Evolutionary conservation across 2,329 filamentous ascomycete species (phyloP).

Genomic region (Fusarium sp.): DNA sequence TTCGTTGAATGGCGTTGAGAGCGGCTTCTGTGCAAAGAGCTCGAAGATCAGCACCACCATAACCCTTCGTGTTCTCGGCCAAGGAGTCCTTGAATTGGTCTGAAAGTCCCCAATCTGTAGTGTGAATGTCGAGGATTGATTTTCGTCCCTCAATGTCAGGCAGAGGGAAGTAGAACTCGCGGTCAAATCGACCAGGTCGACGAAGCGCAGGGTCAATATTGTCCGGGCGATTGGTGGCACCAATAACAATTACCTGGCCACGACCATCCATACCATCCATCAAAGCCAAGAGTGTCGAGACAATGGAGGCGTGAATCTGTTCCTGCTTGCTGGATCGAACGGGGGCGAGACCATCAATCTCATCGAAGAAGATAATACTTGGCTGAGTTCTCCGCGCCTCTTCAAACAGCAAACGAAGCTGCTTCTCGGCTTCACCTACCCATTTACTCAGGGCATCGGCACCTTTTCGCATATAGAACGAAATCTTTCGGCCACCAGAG

Average conservation of each 20-base stretch:
- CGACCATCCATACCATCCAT: constrained; percentile 99
- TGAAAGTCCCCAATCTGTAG: constrained; percentile 88
- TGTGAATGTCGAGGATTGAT: constrained; percentile 94
- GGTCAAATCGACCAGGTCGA: constrained; percentile 92
- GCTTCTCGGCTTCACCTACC: constrained; percentile 97
- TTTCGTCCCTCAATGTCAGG: constrained; percentile 83
- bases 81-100: constrained; percentile 83
- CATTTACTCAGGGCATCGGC: constrained; percentile 98
- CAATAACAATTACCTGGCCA: constrained; percentile 97
- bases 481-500: constrained; percentile 90
- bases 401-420: constrained; percentile 92
- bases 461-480: constrained; percentile 99
- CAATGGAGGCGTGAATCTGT: constrained; percentile 97
- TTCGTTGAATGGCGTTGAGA: constrained; percentile 93
- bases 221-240: constrained; percentile 96
- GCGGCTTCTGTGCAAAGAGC: constrained; percentile 96
- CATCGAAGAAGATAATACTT: constrained; percentile 99
- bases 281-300: constrained; percentile 89
- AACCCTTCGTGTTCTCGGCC: constrained; percentile 91
- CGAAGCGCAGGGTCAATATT: constrained; percentile 96
- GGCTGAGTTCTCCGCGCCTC: constrained; percentile 95
- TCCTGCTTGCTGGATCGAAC: constrained; percentile 98
- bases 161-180: constrained; percentile 97
- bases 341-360: constrained; percentile 96
- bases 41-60: constrained; percentile 93